Evolutionary conservation across 306 rosid genomes (phyloP), one percentile per base, ranked within the genome.

Genomic region (Cercis canadensis): DNA sequence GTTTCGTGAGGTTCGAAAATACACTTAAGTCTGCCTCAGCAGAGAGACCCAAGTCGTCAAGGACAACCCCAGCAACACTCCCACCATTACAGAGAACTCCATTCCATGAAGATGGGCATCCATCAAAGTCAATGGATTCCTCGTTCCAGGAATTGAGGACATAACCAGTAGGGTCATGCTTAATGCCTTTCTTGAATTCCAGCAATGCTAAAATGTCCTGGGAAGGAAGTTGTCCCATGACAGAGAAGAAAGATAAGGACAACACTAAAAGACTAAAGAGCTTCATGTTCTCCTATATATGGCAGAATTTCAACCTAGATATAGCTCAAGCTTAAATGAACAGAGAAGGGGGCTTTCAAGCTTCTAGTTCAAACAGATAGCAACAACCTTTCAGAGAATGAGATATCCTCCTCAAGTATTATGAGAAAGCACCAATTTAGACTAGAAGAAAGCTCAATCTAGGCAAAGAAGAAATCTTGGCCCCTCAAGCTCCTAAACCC

Each of bases 21-120:
- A 89, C 87, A 56, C 85, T 89, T 82, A 95, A 73, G 72, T 95
- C 93, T 12, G 80, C 77, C 29, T 86, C 96, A 10, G 96, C 97
- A 0, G 99, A 95, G 67, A 95, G 88, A 46, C 96, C 90, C 61
- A 83, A 73, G 75, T 83, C 83, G 67, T 95, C 93, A 71, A 95
- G 95, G 15, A 89, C 90, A 76, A 95, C 99, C 11, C 96, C 99
- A 32, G 97, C 97, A 75, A 95, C 97, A 73, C 82, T 95, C 65
- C 93, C 97, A 41, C 92, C 95, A 56, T 89, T 95, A 65, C 99
- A 95, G 21, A 87, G 76, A 72, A 95, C 80, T 15, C 99, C 99
- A 77, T 91, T 87, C 99, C 99, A 95, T 19, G 97, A 92, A 86
- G 96, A 78, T 36, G 99, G 99, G 59, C 99, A 95, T 61, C 99